A percentile compares a stretch with the other conserved stretches of the same genome.
Conservation (phyloP, 2,329 filamentous ascomycete genomes). For the Escovopsis sp. region DNA sequence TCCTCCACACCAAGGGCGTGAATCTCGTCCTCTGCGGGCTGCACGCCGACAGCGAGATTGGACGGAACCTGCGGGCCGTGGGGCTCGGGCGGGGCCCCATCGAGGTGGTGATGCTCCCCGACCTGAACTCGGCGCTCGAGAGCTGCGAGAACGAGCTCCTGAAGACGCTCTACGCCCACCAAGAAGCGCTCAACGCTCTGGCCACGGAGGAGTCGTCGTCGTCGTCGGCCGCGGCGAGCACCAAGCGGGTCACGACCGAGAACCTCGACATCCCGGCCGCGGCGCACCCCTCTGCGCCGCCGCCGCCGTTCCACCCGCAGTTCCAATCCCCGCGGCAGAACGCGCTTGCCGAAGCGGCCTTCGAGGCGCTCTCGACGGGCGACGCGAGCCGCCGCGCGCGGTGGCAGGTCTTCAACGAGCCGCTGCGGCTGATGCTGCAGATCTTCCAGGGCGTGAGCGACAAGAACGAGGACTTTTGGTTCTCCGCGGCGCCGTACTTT, state of each 20-base stretch:
- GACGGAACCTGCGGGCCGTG: slow-evolving; percentile 66
- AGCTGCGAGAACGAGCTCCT: slow-evolving; percentile 90
- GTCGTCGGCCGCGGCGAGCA: slow-evolving; percentile 6
- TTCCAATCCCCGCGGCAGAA: slow-evolving; percentile 70
- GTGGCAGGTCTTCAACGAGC: slow-evolving; percentile 82
- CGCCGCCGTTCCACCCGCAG: slow-evolving; percentile 22
- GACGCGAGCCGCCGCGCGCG: slow-evolving; percentile 45
- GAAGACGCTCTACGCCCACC: slow-evolving; percentile 60
- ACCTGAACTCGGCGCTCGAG: slow-evolving; percentile 86
- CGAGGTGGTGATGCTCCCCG: slow-evolving; percentile 67
- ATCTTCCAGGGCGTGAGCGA: slow-evolving; percentile 83
- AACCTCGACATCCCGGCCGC: slow-evolving; percentile 34
- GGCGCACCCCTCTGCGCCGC: slow-evolving; percentile 4
- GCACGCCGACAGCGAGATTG: slow-evolving; percentile 59
- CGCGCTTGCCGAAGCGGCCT: slow-evolving; percentile 66
- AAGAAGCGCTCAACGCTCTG: slow-evolving; percentile 39
- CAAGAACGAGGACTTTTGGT: slow-evolving; percentile 94
- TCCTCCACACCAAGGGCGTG: slow-evolving; percentile 64
- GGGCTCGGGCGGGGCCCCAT: slow-evolving; percentile 62
- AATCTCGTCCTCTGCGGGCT: slow-evolving; percentile 74
- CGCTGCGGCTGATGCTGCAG: slow-evolving; percentile 80
- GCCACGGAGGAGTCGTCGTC: no score
- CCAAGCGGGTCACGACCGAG: slow-evolving; percentile 26
- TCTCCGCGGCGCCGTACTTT: slow-evolving; percentile 64
- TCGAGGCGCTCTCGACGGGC: slow-evolving; percentile 54